phyloP scores from a whole-genome alignment of 73 alveolate species.

The Paramecium pentaurelia region DNA sequence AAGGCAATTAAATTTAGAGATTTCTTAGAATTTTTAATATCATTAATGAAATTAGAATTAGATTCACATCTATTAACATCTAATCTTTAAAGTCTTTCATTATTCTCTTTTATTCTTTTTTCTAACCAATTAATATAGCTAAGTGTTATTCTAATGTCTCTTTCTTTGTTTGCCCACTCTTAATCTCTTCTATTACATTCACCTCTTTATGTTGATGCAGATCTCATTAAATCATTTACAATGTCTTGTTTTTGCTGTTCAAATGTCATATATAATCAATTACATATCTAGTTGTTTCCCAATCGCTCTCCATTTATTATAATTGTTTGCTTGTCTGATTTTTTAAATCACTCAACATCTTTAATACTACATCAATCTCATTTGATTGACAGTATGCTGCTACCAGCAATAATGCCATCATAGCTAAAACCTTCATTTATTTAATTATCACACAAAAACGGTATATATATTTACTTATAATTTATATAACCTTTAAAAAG shows the following conservation, averaged over 20 bases:
- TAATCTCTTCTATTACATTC: slow-evolving; percentile 19
- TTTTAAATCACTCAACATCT: background rate
- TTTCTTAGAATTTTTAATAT: background rate
- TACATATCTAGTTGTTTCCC: background rate
- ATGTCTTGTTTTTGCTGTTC: background rate
- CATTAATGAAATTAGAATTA: slow-evolving; percentile 20
- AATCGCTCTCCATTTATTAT: background rate
- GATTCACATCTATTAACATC: slow-evolving; percentile 36
- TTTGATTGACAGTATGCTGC: background rate
- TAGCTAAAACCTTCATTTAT: background rate
- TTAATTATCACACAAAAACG: slow-evolving; percentile 12
- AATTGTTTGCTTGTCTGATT: background rate
- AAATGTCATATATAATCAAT: background rate
- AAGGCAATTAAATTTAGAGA: background rate
- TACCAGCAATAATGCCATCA: background rate
- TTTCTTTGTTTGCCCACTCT: background rate
- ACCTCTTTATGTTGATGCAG: slow-evolving; percentile 36
- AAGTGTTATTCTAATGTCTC: slow-evolving; percentile 11
- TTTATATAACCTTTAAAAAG: background rate
- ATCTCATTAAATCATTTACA: background rate
- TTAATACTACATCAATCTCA: slow-evolving; percentile 24
- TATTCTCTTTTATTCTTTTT: slow-evolving; percentile 26
- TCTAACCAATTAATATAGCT: slow-evolving; percentile 24
- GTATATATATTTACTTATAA: slow-evolving; percentile 1
- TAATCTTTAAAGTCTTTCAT: background rate